A percentile compares a stretch with the other conserved stretches of the same genome.
Conservation (phyloP, 768 basidiomycete species). For the Russula olivacea region DNA sequence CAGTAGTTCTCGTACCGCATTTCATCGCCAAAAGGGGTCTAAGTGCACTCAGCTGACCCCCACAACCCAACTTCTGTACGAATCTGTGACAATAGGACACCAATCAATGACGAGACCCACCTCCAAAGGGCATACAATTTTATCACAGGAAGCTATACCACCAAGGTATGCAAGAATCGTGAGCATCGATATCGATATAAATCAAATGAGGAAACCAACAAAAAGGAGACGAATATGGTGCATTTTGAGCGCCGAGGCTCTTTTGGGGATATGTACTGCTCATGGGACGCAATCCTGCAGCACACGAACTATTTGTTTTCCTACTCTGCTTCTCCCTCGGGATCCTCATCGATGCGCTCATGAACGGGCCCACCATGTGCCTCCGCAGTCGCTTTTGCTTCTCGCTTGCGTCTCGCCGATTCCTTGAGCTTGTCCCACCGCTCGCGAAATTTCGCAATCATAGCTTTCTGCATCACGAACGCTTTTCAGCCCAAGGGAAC, state of each 20-base stretch:
- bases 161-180: slow-evolving; percentile 8
- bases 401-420: slow-evolving; percentile 79
- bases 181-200: slow-evolving; percentile 21
- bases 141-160: slow-evolving; percentile 7
- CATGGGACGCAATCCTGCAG: not conserved
- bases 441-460: slow-evolving; percentile 78
- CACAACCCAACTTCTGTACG: not conserved
- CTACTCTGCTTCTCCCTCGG: slow-evolving; percentile 57
- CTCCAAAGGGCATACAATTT: slow-evolving; percentile 4
- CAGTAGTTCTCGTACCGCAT: not conserved
- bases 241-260: slow-evolving; percentile 16
- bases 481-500: slow-evolving; percentile 21
- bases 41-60: slow-evolving; percentile 8
- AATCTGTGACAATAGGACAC: not conserved
- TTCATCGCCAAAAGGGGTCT: not conserved
- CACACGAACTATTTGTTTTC: slow-evolving; percentile 29
- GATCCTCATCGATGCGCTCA: slow-evolving; percentile 65
- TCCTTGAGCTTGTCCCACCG: slow-evolving; percentile 89
- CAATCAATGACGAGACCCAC: not conserved
- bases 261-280: slow-evolving; percentile 1
- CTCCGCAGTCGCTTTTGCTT: slow-evolving; percentile 55
- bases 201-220: not conserved
- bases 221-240: slow-evolving; percentile 18
- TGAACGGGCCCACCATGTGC: slow-evolving; percentile 44
- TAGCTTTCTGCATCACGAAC: slow-evolving; percentile 53